Conservation (phyloP, 2,329 filamentous ascomycete genomes). For the Colletotrichum gigasporum region DNA sequence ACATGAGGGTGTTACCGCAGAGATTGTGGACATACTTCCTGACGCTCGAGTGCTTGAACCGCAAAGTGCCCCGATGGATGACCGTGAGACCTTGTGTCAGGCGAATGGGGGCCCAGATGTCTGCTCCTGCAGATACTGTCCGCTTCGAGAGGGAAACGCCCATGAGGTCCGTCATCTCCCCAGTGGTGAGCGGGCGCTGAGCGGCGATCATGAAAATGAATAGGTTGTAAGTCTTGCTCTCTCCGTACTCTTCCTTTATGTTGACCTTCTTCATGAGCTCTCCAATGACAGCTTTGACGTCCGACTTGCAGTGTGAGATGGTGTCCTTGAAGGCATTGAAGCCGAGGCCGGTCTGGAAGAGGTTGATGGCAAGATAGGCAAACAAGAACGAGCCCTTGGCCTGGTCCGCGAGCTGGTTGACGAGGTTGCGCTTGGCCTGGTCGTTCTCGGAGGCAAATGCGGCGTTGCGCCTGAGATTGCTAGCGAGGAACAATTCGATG, state of each 20-base stretch:
- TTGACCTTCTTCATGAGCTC: slow-evolving; percentile 37
- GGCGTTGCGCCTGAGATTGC: slow-evolving; percentile 35
- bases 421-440: slow-evolving; percentile 33
- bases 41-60: slow-evolving; percentile 48
- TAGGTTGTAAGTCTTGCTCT: slow-evolving; percentile 37
- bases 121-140: slow-evolving; percentile 32
- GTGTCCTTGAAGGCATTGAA: slow-evolving; percentile 37
- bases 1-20: slow-evolving; percentile 45
- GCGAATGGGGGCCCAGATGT: slow-evolving; percentile 27
- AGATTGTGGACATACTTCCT: slow-evolving; percentile 41
- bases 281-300: slow-evolving; percentile 37
- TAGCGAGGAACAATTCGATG: slow-evolving; percentile 41
- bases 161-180: slow-evolving; percentile 45
- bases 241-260: slow-evolving; percentile 34
- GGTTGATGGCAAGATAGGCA: slow-evolving; percentile 43
- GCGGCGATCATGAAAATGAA: slow-evolving; percentile 47
- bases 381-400: slow-evolving; percentile 49
- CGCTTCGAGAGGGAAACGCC: slow-evolving; percentile 37
- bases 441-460: slow-evolving; percentile 31
- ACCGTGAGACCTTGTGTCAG: slow-evolving; percentile 40
- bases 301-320: slow-evolving; percentile 35
- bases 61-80: slow-evolving; percentile 43
- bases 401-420: slow-evolving; percentile 42
- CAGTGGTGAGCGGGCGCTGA: slow-evolving; percentile 41
- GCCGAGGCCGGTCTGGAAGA: slow-evolving; percentile 34